phyloP scores from a whole-genome alignment of 169 alveolate genomes.

The Babesia gibsoni region DNA sequence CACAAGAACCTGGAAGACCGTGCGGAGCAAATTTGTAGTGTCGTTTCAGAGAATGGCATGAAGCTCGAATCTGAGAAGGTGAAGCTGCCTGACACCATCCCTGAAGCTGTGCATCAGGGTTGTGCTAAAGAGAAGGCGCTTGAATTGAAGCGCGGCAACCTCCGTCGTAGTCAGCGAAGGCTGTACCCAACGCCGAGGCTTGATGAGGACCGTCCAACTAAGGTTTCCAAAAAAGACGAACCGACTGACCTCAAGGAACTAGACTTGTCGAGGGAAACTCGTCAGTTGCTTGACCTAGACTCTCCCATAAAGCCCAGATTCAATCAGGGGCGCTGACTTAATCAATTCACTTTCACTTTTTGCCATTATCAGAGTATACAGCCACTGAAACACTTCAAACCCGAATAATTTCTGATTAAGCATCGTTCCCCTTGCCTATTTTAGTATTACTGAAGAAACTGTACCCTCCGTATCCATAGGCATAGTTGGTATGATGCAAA shows the following conservation, averaged over 20 bases:
- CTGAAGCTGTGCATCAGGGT: conserved; percentile 22
- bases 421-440: too few relatives aligned
- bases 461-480: too few relatives aligned
- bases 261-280: conserved; percentile 50
- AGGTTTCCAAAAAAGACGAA: neutral
- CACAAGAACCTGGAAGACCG: conserved; percentile 43
- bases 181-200: conserved; percentile 20
- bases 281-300: conserved; percentile 42
- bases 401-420: too few relatives aligned
- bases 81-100: conserved; percentile 21
- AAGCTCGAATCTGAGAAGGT: neutral
- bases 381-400: too few relatives aligned
- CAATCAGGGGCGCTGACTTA: too few relatives aligned
- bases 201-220: conserved; percentile 11
- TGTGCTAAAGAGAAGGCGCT: conserved; percentile 24
- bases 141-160: conserved; percentile 12
- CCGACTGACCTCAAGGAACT: conserved; percentile 42
- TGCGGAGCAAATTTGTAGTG: neutral
- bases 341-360: too few relatives aligned
- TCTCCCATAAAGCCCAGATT: conserved; percentile 3
- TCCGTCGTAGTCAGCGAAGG: conserved; percentile 27
- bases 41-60: neutral
- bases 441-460: too few relatives aligned
- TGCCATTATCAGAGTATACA: too few relatives aligned
- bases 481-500: too few relatives aligned